Conservation (phyloP, 2,329 filamentous ascomycete genomes). For the Mycosphaerelloides madeirae region DNA sequence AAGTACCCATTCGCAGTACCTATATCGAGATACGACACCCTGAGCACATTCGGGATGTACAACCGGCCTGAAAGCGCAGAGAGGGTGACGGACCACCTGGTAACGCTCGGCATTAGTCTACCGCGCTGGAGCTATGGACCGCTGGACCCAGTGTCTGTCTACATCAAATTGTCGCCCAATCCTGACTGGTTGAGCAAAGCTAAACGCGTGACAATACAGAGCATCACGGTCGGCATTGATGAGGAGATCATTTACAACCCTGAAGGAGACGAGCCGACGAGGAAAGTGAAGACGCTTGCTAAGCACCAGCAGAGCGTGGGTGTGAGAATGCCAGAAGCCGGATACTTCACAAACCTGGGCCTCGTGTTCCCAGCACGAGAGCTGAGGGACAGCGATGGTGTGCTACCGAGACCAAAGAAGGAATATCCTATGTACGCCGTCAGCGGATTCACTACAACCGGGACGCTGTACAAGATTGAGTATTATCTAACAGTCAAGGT, state of each 20-base stretch:
- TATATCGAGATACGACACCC: constrained; percentile 86
- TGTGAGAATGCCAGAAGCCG: constrained; percentile 80
- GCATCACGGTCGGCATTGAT: constrained; percentile 89
- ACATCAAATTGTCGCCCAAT: constrained; percentile 90
- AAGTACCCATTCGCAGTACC: constrained; percentile 90
- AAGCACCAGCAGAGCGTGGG: constrained; percentile 79
- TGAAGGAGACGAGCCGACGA: constrained; percentile 89
- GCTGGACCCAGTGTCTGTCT: constrained; percentile 89
- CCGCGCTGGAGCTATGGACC: constrained; percentile 96
- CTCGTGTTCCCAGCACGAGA: constrained; percentile 89
- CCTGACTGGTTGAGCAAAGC: constrained; percentile 87
- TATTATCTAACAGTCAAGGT: constrained; percentile 96
- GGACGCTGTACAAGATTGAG: constrained; percentile 95
- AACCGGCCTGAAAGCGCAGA: constrained; percentile 89
- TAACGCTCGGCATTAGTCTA: constrained; percentile 85
- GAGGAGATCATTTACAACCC: constrained; percentile 99
- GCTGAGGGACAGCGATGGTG: constrained; percentile 77
- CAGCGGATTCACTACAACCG: constrained; percentile 86
- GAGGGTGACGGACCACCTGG: constrained; percentile 79
- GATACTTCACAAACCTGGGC: constrained; percentile 88
- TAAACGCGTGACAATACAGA: constrained; percentile 85
- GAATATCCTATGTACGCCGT: constrained; percentile 87
- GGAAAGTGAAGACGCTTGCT: constrained; percentile 80
- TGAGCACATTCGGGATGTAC: constrained; percentile 99
- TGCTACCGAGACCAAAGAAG: constrained; percentile 76